A percentile compares a stretch with the other conserved stretches of the same genome.
phyloP scores from a whole-genome alignment of 2,329 filamentous ascomycete genomes.

The Penicillium sp. region DNA sequence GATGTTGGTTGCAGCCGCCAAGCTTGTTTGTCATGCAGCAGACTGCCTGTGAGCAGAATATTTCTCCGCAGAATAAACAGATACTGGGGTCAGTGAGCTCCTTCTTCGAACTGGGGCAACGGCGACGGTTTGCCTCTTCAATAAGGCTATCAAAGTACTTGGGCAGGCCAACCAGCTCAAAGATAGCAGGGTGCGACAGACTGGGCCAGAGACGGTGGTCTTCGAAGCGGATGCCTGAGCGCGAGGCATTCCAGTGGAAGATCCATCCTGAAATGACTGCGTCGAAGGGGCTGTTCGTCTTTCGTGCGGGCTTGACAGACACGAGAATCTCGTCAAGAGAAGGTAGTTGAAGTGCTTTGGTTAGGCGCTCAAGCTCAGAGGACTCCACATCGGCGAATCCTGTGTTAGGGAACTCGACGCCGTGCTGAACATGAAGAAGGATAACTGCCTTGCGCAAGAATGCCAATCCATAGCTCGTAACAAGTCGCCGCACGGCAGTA shows the following conservation, averaged over 20 bases:
- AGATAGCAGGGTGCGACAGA: conserved; percentile 77
- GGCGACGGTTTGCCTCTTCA: conserved; percentile 74
- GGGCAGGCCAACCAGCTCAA: conserved; percentile 84
- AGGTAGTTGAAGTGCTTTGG: conserved; percentile 65
- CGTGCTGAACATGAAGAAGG: conserved; percentile 77
- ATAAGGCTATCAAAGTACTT: conserved; percentile 87
- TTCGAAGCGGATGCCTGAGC: conserved; percentile 26
- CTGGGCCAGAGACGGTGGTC: conserved; percentile 37
- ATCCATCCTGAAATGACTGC: conserved; percentile 63
- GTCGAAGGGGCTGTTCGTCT: conserved; percentile 38
- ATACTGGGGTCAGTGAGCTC: conserved; percentile 84
- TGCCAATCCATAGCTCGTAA: conserved; percentile 74
- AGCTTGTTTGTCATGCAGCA: conserved; percentile 69
- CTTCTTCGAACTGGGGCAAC: conserved; percentile 81
- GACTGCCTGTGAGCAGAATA: conserved; percentile 87
- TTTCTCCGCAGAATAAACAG: conserved; percentile 91
- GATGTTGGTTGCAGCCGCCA: conserved; percentile 84
- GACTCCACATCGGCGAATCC: conserved; percentile 55
- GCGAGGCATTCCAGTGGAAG: conserved; percentile 37
- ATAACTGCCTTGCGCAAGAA: conserved; percentile 81
- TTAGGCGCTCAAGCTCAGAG: conserved; percentile 74
- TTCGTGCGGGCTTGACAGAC: conserved; percentile 41
- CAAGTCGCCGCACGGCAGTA: conserved; percentile 32
- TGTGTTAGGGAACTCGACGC: conserved; percentile 73
- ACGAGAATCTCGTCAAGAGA: conserved; percentile 69